Evolutionary conservation across 805 yeast genomes (phyloP).

Genomic region (Ogataea ganodermae): DNA sequence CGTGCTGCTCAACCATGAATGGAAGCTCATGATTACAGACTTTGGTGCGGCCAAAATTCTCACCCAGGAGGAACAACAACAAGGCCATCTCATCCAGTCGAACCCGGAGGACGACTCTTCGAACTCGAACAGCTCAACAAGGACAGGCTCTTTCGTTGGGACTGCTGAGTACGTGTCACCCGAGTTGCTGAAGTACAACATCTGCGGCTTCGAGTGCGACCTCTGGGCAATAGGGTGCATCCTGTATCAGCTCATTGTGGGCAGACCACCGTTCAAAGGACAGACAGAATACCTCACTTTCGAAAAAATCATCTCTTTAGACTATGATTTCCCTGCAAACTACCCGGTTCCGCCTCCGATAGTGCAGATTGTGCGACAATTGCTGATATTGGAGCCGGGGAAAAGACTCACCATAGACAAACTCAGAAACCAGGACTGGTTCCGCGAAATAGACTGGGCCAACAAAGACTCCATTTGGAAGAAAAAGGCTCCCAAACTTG

Average conservation of each 20-base stretch:
- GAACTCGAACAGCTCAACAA: slow-evolving; percentile 35
- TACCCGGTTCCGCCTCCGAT: slow-evolving; percentile 62
- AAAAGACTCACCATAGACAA: slow-evolving; percentile 57
- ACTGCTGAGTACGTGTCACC: slow-evolving; percentile 98
- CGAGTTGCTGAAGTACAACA: slow-evolving; percentile 74
- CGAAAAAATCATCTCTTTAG: slow-evolving; percentile 79
- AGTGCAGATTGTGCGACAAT: slow-evolving; percentile 63
- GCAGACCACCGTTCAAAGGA: slow-evolving; percentile 89
- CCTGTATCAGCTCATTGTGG: slow-evolving; percentile 77
- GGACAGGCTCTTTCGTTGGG: slow-evolving; percentile 86
- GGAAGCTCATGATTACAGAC: slow-evolving; percentile 90
- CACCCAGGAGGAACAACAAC: slow-evolving; percentile 41
- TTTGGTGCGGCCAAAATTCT: slow-evolving; percentile 95
- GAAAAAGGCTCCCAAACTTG: slow-evolving; percentile 63
- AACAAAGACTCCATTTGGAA: slow-evolving; percentile 72
- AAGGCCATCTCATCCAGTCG: slow-evolving; percentile 22
- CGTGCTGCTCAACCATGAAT: slow-evolving; percentile 78
- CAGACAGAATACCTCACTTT: slow-evolving; percentile 81
- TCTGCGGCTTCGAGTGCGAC: slow-evolving; percentile 82
- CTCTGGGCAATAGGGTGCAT: slow-evolving; percentile 96
- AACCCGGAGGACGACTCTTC: slow-evolving; percentile 13
- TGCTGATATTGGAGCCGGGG: slow-evolving; percentile 72
- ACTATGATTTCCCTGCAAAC: slow-evolving; percentile 65
- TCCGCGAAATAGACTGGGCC: slow-evolving; percentile 64
- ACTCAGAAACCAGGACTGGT: slow-evolving; percentile 73